Evolutionary conservation across 2,329 filamentous ascomycete genomes (phyloP).

Genomic region (Capronia epimyces): DNA sequence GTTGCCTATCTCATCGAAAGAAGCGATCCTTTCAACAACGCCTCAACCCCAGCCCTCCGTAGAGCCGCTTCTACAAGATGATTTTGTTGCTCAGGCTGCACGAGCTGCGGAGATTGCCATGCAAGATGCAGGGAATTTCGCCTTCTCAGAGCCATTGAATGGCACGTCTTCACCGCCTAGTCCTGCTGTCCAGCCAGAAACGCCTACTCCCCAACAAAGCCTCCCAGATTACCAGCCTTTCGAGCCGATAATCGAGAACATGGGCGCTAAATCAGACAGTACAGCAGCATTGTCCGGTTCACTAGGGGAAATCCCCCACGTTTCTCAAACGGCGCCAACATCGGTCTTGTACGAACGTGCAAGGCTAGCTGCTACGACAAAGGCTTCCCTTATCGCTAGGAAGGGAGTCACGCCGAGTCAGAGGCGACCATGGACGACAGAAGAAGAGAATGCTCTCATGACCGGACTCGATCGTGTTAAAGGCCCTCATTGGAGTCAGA

Average conservation of each 20-base stretch:
- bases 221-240: slow-evolving; percentile 5
- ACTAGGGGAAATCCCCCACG: slow-evolving; percentile 31
- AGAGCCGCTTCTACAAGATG: slow-evolving; percentile 33
- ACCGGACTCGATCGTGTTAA: slow-evolving; percentile 81
- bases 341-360: slow-evolving; percentile 55
- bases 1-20: slow-evolving; percentile 11
- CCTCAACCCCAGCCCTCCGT: not conserved
- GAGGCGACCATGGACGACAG: slow-evolving; percentile 77
- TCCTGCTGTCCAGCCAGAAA: slow-evolving; percentile 8
- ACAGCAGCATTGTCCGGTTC: not conserved
- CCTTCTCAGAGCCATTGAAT: slow-evolving; percentile 22
- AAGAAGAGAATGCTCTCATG: slow-evolving; percentile 88
- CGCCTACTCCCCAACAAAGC: slow-evolving; percentile 5
- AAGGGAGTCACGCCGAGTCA: slow-evolving; percentile 51
- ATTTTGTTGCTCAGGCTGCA: slow-evolving; percentile 45
- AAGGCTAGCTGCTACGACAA: slow-evolving; percentile 51
- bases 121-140: slow-evolving; percentile 36
- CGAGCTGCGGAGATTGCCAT: slow-evolving; percentile 46
- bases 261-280: not conserved
- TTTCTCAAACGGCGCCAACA: slow-evolving; percentile 47
- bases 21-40: slow-evolving; percentile 4
- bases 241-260: slow-evolving; percentile 7
- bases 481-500: slow-evolving; percentile 90
- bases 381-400: slow-evolving; percentile 50
- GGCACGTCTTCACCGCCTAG: slow-evolving; percentile 26